phyloP scores from a whole-genome alignment of 495 filamentous ascomycete species.

The Annulohypoxylon bovei region DNA sequence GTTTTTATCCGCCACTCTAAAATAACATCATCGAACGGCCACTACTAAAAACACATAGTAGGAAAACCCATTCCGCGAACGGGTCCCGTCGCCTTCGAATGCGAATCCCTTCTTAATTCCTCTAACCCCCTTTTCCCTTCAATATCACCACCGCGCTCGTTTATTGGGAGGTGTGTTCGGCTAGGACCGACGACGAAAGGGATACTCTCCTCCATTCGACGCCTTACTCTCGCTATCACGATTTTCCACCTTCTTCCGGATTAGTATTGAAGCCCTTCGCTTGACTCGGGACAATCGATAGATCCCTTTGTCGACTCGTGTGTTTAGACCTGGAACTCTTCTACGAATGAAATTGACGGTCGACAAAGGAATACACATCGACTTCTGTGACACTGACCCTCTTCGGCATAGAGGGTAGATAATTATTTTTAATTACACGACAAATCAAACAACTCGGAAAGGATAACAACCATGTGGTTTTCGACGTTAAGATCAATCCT shows the following conservation, averaged over 20 bases:
- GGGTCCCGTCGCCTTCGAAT: slow-evolving; percentile 31
- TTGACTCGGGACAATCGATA: slow-evolving; percentile 23
- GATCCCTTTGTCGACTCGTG: slow-evolving; percentile 25
- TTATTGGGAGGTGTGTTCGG: slow-evolving; percentile 24
- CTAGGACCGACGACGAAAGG: slow-evolving; percentile 28
- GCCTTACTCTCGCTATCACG: slow-evolving; percentile 35
- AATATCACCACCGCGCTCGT: slow-evolving; percentile 28
- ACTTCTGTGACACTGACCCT: neutral
- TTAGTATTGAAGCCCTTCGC: slow-evolving; percentile 19
- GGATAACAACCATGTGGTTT: slow-evolving; percentile 48
- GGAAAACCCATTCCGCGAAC: slow-evolving; percentile 38
- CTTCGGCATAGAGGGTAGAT: neutral
- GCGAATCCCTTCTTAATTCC: slow-evolving; percentile 19
- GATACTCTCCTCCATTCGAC: neutral
- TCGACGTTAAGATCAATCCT: slow-evolving; percentile 47
- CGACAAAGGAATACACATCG: slow-evolving; percentile 28
- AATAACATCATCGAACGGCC: slow-evolving; percentile 2
- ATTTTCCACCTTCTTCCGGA: slow-evolving; percentile 27
- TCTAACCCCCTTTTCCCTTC: slow-evolving; percentile 5
- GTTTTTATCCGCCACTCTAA: neutral
- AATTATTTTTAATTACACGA: slow-evolving; percentile 3
- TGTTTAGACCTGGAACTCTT: neutral
- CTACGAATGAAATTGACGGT: slow-evolving; percentile 21
- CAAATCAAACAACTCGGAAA: neutral
- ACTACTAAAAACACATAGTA: neutral